phyloP scores from a whole-genome alignment of 1,284 basidiomycete species.

The Pseudozyma pruni region DNA sequence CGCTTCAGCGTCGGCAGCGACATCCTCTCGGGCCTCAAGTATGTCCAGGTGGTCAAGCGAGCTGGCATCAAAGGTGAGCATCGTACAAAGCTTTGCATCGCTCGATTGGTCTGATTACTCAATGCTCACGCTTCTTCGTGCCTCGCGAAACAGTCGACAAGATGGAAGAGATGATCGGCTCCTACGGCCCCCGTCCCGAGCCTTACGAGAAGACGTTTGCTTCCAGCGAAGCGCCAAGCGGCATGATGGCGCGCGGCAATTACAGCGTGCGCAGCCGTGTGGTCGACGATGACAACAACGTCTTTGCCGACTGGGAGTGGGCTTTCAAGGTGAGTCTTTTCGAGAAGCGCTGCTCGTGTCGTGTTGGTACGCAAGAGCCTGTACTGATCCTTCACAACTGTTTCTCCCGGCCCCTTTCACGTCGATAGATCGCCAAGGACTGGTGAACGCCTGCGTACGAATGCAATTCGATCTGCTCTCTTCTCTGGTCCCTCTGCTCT shows the following conservation, averaged over 20 bases:
- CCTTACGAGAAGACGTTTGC: constrained; percentile 69
- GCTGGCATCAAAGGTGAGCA: constrained; percentile 71
- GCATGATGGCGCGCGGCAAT: constrained; percentile 82
- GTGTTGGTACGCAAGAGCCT: too few species aligned
- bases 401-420: background rate
- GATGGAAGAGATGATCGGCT: constrained; percentile 88
- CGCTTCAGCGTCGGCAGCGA: constrained; percentile 80
- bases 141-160: constrained; percentile 76
- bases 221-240: constrained; percentile 70
- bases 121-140: background rate
- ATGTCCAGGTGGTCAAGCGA: constrained; percentile 80
- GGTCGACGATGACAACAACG: constrained; percentile 80
- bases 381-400: too few species aligned
- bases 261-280: constrained; percentile 83
- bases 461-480: constrained; percentile 1
- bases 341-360: too few species aligned
- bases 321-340: constrained; percentile 57
- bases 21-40: constrained; percentile 85
- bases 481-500: too few species aligned
- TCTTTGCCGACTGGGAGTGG: constrained; percentile 73
- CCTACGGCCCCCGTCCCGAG: constrained; percentile 73
- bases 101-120: background rate
- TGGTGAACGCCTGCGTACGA: constrained; percentile 18
- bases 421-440: constrained; percentile 51
- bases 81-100: background rate